These are phyloP conservation scores for Caloboletus inedulis DNA, from an alignment of 1,284 basidiomycete genomes.

Conservation along the genomic window DNA sequence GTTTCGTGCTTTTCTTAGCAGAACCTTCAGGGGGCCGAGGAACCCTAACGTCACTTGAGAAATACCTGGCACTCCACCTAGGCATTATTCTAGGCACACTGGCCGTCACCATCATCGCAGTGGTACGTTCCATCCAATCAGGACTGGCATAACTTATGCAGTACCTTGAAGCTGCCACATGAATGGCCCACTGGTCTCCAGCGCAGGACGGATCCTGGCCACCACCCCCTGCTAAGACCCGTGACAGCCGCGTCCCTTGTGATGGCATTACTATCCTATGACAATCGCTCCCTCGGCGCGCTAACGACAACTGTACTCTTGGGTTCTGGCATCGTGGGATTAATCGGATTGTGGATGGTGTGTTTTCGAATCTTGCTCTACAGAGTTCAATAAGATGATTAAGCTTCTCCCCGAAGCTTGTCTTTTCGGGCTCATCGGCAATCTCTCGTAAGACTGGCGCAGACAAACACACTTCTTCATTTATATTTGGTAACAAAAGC, in stretches of 20 bases:
- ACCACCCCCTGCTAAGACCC: constrained; percentile 63
- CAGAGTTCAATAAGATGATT: constrained; percentile 16
- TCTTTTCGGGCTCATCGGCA: constrained; percentile 56
- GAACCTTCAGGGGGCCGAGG: constrained; percentile 42
- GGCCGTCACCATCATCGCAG: constrained; percentile 54
- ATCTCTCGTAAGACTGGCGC: constrained; percentile 72
- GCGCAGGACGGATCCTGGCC: constrained; percentile 21
- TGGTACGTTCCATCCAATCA: constrained; percentile 38
- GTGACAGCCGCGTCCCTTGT: constrained; percentile 49
- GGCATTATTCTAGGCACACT: constrained; percentile 57
- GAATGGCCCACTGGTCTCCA: constrained; percentile 33
- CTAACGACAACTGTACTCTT: constrained; percentile 52
- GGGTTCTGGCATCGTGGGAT: constrained; percentile 48
- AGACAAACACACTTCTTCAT: constrained; percentile 74
- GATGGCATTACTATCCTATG: constrained; percentile 65
- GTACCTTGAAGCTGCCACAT: constrained; percentile 41
- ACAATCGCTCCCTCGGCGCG: constrained; percentile 54
- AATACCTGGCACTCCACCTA: constrained; percentile 60
- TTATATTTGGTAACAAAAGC: constrained; percentile 72
- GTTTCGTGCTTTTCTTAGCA: constrained; percentile 60
- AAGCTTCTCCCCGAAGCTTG: constrained; percentile 41
- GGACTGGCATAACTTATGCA: constrained; percentile 4
- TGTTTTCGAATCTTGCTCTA: constrained; percentile 31
- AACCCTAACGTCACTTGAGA: constrained; percentile 59
- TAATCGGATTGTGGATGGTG: constrained; percentile 74